phyloP scores from a whole-genome alignment of 2,329 filamentous ascomycete genomes.

The Biscogniauxia mediterranea region DNA sequence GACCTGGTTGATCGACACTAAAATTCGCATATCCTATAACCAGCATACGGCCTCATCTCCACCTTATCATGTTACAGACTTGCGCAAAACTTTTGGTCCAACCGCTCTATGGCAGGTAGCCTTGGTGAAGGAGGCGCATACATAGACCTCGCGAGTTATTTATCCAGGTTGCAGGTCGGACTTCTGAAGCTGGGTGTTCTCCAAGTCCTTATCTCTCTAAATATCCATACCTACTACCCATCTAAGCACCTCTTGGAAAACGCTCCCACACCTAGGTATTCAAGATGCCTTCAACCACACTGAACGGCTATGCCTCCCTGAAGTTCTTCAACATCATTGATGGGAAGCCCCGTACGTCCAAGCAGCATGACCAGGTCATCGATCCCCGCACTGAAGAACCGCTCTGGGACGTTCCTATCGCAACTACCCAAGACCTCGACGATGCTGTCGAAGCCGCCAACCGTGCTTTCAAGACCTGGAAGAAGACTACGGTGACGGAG shows the following conservation, averaged over 20 bases:
- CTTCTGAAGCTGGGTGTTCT: neutral
- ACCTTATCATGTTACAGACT: neutral
- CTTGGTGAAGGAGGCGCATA: neutral
- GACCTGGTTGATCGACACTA: neutral
- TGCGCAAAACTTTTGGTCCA: neutral
- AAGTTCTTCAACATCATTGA: slow-evolving; percentile 46
- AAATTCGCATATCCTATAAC: neutral
- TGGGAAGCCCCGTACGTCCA: slow-evolving; percentile 37
- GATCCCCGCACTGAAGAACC: slow-evolving; percentile 45
- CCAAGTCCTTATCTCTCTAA: neutral
- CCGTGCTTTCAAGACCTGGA: slow-evolving; percentile 47
- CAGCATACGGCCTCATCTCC: neutral
- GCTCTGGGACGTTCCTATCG: slow-evolving; percentile 47
- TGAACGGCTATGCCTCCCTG: slow-evolving; percentile 18
- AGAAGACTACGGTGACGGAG: slow-evolving; percentile 41
- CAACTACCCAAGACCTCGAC: slow-evolving; percentile 38
- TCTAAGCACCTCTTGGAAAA: neutral
- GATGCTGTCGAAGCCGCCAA: slow-evolving; percentile 45
- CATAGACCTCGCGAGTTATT: neutral
- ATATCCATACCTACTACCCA: neutral
- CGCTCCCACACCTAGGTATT: neutral
- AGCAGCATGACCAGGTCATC: slow-evolving; percentile 36
- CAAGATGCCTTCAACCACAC: slow-evolving; percentile 12
- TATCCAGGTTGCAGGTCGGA: neutral
- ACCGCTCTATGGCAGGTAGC: neutral